phyloP scores from a whole-genome alignment of 345 rosid genomes.

The Euphorbia tirucalli region DNA sequence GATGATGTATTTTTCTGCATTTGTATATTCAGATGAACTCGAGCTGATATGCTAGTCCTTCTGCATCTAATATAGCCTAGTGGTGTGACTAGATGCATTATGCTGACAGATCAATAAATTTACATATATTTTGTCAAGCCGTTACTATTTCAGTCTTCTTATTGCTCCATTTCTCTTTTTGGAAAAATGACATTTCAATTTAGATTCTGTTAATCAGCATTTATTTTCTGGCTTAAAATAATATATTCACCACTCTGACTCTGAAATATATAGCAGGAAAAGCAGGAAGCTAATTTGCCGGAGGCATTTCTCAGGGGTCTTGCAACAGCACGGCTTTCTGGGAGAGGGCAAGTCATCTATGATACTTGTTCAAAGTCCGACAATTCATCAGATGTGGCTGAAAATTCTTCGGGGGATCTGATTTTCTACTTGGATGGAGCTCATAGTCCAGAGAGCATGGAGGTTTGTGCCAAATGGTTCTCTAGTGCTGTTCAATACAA shows the following conservation, averaged over 20 bases:
- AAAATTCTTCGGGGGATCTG: constrained; percentile 51
- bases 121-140: not conserved
- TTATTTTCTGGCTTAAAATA: constrained; percentile 5
- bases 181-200: not conserved
- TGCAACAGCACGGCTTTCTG: constrained; percentile 67
- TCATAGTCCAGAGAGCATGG: constrained; percentile 97
- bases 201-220: not conserved
- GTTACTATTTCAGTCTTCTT: not conserved
- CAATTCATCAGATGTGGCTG: constrained; percentile 27
- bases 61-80: not conserved
- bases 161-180: not conserved
- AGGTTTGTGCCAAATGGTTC: constrained; percentile 87
- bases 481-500: constrained; percentile 48
- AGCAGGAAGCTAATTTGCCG: constrained; percentile 44
- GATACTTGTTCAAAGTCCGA: constrained; percentile 43
- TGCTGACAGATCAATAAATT: not conserved
- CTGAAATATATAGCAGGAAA: constrained; percentile 36
- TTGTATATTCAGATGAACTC: not conserved
- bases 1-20: not conserved
- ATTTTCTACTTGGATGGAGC: constrained; percentile 95
- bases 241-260: constrained; percentile 18
- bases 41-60: not conserved
- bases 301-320: constrained; percentile 71
- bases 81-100: not conserved
- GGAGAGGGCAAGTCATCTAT: constrained; percentile 76